Conservation (phyloP, 2,329 filamentous ascomycete species). For the Monosporascus cannonballus region DNA sequence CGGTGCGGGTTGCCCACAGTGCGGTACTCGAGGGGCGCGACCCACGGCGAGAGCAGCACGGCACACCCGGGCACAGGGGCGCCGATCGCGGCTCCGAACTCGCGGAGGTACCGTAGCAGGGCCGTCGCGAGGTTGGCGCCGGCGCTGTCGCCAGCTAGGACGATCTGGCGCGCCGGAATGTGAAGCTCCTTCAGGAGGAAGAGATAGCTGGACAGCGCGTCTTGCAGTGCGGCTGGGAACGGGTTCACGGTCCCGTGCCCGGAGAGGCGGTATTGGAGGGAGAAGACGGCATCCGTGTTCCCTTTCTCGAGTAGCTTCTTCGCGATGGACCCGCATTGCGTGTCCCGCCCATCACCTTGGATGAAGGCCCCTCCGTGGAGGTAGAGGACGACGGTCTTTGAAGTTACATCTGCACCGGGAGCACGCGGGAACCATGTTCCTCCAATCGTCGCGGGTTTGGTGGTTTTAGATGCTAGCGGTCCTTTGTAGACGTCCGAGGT, state of each 20-base stretch:
- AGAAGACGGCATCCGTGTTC: slow-evolving; percentile 32
- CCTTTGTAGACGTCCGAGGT: slow-evolving; percentile 5
- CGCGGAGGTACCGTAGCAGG: slow-evolving; percentile 38
- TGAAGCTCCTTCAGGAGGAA: slow-evolving; percentile 34
- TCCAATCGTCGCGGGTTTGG: slow-evolving; percentile 9
- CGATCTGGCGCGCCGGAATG: slow-evolving; percentile 33
- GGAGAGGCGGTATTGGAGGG: slow-evolving; percentile 41
- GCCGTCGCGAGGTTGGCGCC: slow-evolving; percentile 40
- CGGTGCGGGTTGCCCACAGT: slow-evolving; percentile 13
- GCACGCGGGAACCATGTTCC: slow-evolving; percentile 18
- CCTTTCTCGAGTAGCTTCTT: slow-evolving; percentile 30
- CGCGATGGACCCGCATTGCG: slow-evolving; percentile 26
- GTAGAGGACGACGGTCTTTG: slow-evolving; percentile 33
- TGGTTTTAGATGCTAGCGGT: slow-evolving; percentile 1
- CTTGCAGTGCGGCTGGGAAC: slow-evolving; percentile 46
- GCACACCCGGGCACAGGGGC: slow-evolving; percentile 25
- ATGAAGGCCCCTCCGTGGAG: slow-evolving; percentile 45
- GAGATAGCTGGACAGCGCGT: slow-evolving; percentile 38
- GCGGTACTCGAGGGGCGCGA: slow-evolving; percentile 11
- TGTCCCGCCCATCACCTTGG: slow-evolving; percentile 29
- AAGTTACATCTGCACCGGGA: not conserved
- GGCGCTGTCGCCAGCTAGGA: slow-evolving; percentile 43
- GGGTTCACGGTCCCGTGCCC: slow-evolving; percentile 30
- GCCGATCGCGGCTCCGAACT: slow-evolving; percentile 26
- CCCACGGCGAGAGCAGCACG: slow-evolving; percentile 25